These are phyloP conservation scores for Fonsecaea nubica DNA, from an alignment of 2,329 filamentous ascomycete genomes.

Conservation along the genomic window DNA sequence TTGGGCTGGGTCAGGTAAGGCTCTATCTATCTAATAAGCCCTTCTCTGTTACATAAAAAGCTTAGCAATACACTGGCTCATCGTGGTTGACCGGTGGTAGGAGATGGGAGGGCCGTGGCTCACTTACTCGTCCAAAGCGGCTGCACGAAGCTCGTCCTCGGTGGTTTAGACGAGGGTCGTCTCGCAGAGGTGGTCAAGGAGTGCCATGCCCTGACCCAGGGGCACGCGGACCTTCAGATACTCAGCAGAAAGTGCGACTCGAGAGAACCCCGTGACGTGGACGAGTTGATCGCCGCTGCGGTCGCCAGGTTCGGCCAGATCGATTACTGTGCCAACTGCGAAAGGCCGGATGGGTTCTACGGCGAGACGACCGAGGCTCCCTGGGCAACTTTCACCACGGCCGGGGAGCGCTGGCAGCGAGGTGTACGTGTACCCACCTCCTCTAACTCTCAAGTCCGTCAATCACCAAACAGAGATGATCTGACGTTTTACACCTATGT, in stretches of 20 bases:
- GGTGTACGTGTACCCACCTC: not conserved
- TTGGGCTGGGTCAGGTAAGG: constrained; percentile 32
- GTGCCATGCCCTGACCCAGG: not conserved
- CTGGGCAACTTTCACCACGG: not conserved
- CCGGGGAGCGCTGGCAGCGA: not conserved
- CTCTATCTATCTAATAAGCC: too few species aligned
- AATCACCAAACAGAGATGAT: too few species aligned
- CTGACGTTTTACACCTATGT: too few species aligned
- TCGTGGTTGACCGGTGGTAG: not conserved
- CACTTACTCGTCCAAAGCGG: constrained; percentile 27
- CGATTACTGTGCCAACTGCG: constrained; percentile 42
- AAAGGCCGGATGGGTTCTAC: constrained; percentile 32
- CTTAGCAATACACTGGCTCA: too few species aligned
- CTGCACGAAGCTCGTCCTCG: constrained; percentile 27
- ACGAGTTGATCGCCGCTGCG: constrained; percentile 63
- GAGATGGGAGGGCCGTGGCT: constrained; percentile 27
- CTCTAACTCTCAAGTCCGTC: too few species aligned
- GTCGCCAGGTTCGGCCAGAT: constrained; percentile 59
- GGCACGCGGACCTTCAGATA: constrained; percentile 8
- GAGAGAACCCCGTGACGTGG: constrained; percentile 51
- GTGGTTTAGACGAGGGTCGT: constrained; percentile 17
- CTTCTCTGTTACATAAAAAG: too few species aligned
- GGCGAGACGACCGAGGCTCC: not conserved
- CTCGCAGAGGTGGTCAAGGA: constrained; percentile 27
- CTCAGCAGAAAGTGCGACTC: constrained; percentile 54